Base-by-base conservation (phyloP, 352 stramenopile genomes). In the Globisporangium canariense region DNA sequence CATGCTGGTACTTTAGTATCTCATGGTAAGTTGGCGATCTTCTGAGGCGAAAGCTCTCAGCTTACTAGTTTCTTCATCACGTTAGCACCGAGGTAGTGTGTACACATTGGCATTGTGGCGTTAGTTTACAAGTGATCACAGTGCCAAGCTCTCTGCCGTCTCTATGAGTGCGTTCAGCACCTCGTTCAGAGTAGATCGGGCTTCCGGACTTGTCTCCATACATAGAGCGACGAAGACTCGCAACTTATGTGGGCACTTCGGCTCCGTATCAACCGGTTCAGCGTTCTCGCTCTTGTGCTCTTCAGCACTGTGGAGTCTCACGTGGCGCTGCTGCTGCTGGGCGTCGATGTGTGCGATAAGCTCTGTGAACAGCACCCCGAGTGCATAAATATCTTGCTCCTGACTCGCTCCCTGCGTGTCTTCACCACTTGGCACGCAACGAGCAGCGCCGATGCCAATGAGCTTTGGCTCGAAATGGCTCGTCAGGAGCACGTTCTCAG, bases 401-500 rank as follows among this genome's bases (percentile, higher is more conserved):
- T 25, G 16, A 10, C 20, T 51, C 32, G 51, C 51, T 25, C 30
- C 28, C 30, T 57, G 51, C 41, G 45, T 30, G 13, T 25, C n/a
- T 4, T 28, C 14, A 57, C 4, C 2, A 41, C 30, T 22, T 43
- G 41, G 2, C 1, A 14, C 41, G 7, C 3, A 16, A 40, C 34
- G 14, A 22, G 40, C n/a, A 34, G 38, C 38, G 3, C 25, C 41
- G 10, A 58, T 14, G 3, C 60, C 60, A 18, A 59, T 66, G 20
- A 66, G 40, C 51, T 66, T 66, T 52, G 60, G 25, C 40, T 60
- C 50, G 11, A 46, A 66, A 34, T 53, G 60, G 2, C 50, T 66
- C 18, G 60, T 52, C 8, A 84, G 47, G 53, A 88, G 46, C 41
- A 87, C 76, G 66, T 87, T 87, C 55, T 67, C 75, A 38, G 76